Conservation (phyloP, 495 filamentous ascomycete genomes). For the Pyrenula aspistea region DNA sequence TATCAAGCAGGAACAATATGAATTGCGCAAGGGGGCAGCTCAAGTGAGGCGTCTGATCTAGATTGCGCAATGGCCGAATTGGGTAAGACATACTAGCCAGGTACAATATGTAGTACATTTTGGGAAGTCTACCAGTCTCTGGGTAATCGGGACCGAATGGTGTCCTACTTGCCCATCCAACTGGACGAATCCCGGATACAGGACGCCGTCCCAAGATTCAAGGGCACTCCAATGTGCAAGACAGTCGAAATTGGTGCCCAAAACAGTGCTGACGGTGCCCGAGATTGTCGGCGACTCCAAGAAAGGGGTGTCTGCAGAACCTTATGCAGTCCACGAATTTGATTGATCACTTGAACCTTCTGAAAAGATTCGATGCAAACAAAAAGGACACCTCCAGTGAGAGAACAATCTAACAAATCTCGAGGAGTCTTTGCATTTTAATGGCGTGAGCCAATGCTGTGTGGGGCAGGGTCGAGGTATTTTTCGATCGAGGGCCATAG, state of each 20-base stretch:
- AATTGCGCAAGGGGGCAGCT: not conserved
- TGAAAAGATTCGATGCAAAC: not conserved
- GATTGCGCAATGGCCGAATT: constrained; percentile 2
- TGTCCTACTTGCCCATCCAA: not conserved
- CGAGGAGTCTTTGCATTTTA: not conserved
- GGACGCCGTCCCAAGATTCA: not conserved
- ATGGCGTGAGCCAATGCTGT: constrained; percentile 2
- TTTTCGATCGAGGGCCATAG: not conserved
- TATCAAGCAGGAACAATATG: not conserved
- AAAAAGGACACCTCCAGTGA: not conserved
- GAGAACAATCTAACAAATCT: not conserved
- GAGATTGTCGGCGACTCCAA: not conserved
- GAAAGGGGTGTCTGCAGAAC: not conserved
- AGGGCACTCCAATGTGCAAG: constrained; percentile 1
- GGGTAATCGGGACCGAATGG: not conserved
- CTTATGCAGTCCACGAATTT: not conserved
- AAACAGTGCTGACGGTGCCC: not conserved
- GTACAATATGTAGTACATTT: constrained; percentile 60
- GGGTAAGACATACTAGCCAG: constrained; percentile 46
- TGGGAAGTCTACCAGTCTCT: constrained; percentile 6
- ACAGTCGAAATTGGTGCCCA: constrained; percentile 4
- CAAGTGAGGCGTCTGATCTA: constrained; percentile 2
- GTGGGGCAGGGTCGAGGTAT: constrained; percentile 5
- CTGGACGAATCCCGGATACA: not conserved
- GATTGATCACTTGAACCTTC: not conserved